phyloP scores from a whole-genome alignment of 2,329 filamentous ascomycete genomes.

The Ambrosiella xylebori region DNA sequence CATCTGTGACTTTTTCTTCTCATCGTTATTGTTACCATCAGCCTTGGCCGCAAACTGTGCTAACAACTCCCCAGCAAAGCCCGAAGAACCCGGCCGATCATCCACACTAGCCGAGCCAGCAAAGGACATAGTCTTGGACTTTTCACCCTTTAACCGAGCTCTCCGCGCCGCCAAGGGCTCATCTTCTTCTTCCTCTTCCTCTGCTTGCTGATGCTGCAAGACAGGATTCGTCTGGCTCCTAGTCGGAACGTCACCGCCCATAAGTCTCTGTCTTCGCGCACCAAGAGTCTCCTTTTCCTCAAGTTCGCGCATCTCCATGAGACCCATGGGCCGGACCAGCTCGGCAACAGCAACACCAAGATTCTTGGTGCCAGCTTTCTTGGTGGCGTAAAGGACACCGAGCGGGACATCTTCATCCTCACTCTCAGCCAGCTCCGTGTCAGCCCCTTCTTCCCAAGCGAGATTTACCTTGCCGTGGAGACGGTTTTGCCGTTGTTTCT shows the following conservation, averaged over 20 bases:
- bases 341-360: constrained; percentile 32
- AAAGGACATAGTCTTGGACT: constrained; percentile 4
- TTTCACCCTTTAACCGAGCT: constrained; percentile 15
- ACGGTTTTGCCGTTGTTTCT: constrained; percentile 62
- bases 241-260: constrained; percentile 33
- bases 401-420: constrained; percentile 79
- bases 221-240: constrained; percentile 19
- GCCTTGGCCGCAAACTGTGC: constrained; percentile 32
- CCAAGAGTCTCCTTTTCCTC: constrained; percentile 89
- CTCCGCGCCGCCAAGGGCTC: constrained; percentile 16
- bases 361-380: constrained; percentile 32
- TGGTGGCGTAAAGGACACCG: constrained; percentile 56
- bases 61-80: constrained; percentile 54
- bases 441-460: constrained; percentile 64
- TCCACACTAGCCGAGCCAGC: constrained; percentile 12
- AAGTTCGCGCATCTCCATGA: constrained; percentile 65
- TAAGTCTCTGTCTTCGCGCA: constrained; percentile 55
- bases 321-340: constrained; percentile 48
- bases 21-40: constrained; percentile 14
- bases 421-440: constrained; percentile 27
- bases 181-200: constrained; percentile 36
- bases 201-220: constrained; percentile 12
- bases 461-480: constrained; percentile 63
- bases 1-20: constrained; percentile 21
- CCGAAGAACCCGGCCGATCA: constrained; percentile 41